phyloP scores from a whole-genome alignment of 768 basidiomycete genomes.

The Clathrus columnatus region DNA sequence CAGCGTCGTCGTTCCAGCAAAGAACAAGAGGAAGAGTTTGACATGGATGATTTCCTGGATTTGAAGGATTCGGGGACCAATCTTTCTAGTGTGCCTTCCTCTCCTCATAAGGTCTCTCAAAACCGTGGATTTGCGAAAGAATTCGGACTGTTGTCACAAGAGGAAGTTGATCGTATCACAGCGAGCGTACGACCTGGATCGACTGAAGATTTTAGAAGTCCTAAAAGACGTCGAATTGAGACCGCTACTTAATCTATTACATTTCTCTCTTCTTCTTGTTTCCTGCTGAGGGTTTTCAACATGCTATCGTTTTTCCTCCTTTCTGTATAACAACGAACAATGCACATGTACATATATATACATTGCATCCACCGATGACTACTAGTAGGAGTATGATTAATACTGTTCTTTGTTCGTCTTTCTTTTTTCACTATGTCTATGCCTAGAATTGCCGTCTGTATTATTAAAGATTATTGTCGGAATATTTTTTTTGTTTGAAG shows the following conservation, averaged over 20 bases:
- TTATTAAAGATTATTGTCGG: background rate
- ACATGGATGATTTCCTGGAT: slow-evolving; percentile 7
- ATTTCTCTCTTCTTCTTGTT: background rate
- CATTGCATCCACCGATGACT: background rate
- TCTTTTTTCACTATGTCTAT: background rate
- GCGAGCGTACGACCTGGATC: background rate
- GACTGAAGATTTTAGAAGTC: background rate
- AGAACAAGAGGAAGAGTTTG: slow-evolving; percentile 2
- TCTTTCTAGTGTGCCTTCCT: background rate
- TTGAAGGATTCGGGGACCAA: slow-evolving; percentile 2
- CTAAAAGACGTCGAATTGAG: background rate
- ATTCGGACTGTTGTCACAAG: slow-evolving; percentile 5
- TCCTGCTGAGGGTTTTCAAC: background rate
- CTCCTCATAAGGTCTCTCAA: background rate
- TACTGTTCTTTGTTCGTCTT: background rate
- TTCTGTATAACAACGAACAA: background rate
- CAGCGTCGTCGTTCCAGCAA: background rate
- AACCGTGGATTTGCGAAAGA: slow-evolving; percentile 8
- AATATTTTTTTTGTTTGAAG: background rate
- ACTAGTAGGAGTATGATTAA: background rate
- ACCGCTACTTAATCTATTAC: background rate
- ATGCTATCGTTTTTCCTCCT: background rate
- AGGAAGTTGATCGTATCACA: slow-evolving; percentile 8
- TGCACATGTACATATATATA: background rate
- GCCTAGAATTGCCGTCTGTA: background rate